Conservation (phyloP, 1,284 basidiomycete genomes). For the Ustilago hordei region DNA sequence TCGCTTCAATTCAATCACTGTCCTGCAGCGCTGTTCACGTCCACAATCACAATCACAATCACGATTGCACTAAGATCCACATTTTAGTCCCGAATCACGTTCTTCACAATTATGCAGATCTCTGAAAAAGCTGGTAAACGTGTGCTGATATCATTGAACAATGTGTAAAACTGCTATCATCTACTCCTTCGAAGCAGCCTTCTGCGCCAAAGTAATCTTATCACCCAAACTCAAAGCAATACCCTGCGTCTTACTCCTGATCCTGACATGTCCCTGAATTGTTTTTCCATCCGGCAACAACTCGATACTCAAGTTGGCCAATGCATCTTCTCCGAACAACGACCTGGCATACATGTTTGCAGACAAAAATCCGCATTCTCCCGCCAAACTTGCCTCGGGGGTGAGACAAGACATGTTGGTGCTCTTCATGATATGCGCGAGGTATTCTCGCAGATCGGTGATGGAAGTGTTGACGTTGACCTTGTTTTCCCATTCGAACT, state of each 20-base stretch:
- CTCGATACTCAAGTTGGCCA: conserved; percentile 96
- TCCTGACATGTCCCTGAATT: conserved; percentile 68
- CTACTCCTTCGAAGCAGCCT: conserved; percentile 31
- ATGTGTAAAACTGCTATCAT: not conserved
- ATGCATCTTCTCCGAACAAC: conserved; percentile 94
- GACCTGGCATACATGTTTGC: conserved; percentile 93
- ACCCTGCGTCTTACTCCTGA: conserved; percentile 67
- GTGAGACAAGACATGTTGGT: conserved; percentile 98
- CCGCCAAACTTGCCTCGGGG: conserved; percentile 87
- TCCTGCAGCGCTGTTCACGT: not conserved
- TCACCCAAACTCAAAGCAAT: conserved; percentile 94
- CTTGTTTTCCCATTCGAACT: conserved; percentile 98
- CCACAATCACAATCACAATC: not conserved
- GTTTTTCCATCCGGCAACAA: conserved; percentile 76
- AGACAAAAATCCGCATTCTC: conserved; percentile 91
- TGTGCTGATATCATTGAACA: not conserved
- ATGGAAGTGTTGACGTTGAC: conserved; percentile 89
- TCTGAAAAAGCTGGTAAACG: not conserved
- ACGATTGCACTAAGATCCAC: not conserved
- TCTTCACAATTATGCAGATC: not conserved
- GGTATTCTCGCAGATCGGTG: conserved; percentile 82
- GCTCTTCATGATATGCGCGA: conserved; percentile 83
- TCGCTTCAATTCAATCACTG: not conserved
- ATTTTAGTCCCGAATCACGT: not conserved
- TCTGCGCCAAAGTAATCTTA: conserved; percentile 74